Evolutionary conservation across 805 yeast genomes (phyloP).

Genomic region (Myxozyma mucilagina): DNA sequence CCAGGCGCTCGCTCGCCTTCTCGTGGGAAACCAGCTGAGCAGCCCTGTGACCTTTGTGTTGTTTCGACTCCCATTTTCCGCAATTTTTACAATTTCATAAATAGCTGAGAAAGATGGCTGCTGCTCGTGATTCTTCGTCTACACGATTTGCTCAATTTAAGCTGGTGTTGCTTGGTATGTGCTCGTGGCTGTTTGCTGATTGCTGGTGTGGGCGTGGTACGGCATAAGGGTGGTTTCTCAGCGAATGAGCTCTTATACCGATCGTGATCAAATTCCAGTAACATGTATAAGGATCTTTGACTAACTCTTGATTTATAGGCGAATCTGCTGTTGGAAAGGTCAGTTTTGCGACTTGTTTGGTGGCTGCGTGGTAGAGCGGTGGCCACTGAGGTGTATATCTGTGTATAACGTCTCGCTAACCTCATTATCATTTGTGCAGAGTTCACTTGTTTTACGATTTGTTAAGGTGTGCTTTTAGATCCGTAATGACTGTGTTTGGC

Average conservation of each 20-base stretch:
- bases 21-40: not conserved
- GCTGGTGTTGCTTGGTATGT: constrained; percentile 64
- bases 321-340: constrained; percentile 82
- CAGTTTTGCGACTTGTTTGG: not conserved
- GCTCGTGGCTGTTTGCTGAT: not conserved
- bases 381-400: not conserved
- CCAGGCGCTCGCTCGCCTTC: constrained; percentile 12
- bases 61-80: not conserved
- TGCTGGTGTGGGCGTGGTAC: not conserved
- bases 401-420: constrained; percentile 4
- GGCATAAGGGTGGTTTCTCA: not conserved
- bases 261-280: no score
- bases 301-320: constrained; percentile 32
- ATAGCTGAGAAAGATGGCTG: constrained; percentile 15
- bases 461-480: constrained; percentile 45
- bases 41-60: not conserved
- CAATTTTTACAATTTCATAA: not conserved
- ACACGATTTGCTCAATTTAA: constrained; percentile 56
- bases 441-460: constrained; percentile 80
- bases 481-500: not conserved
- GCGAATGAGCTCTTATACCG: no score
- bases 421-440: constrained; percentile 43
- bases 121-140: constrained; percentile 35
- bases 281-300: no score
- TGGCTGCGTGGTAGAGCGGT: not conserved